phyloP scores from a whole-genome alignment of 2,329 filamentous ascomycete species.

The Diaporthe caulivora region DNA sequence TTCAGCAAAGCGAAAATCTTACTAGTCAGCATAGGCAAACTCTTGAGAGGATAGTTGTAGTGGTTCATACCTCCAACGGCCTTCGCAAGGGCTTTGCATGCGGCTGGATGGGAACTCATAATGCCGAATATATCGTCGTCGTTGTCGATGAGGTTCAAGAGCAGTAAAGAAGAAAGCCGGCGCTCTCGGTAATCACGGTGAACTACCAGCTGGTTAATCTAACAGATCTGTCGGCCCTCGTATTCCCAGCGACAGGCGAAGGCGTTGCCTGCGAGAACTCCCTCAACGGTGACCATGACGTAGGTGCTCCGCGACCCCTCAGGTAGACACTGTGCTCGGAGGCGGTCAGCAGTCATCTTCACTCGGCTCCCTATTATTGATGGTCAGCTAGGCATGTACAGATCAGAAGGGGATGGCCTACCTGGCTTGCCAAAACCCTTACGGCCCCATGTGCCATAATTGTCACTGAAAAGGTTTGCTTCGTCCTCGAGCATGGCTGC shows the following conservation, averaged over 20 bases:
- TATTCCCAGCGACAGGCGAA: conserved; percentile 13
- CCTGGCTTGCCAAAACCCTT: background rate
- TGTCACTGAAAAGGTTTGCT: conserved; percentile 7
- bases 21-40: conserved; percentile 1
- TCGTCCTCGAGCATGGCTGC: background rate
- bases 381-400: conserved; percentile 8
- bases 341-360: conserved; percentile 3
- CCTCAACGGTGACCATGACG: background rate
- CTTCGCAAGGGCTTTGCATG: conserved; percentile 10
- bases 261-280: conserved; percentile 1
- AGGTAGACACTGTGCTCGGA: conserved; percentile 19
- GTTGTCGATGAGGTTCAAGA: background rate
- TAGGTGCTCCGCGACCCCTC: background rate
- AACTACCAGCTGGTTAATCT: conserved; percentile 5
- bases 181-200: conserved; percentile 7
- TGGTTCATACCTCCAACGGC: background rate
- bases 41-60: background rate
- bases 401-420: background rate
- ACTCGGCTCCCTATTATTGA: conserved; percentile 10
- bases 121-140: background rate
- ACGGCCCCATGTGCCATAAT: background rate
- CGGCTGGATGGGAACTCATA: conserved; percentile 11
- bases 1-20: conserved; percentile 8
- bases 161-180: background rate
- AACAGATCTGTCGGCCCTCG: conserved; percentile 1